Evolutionary conservation across 2,329 filamentous ascomycete species (phyloP), one percentile per base, ranked within the genome.

Genomic region (Aspergillus sojae): DNA sequence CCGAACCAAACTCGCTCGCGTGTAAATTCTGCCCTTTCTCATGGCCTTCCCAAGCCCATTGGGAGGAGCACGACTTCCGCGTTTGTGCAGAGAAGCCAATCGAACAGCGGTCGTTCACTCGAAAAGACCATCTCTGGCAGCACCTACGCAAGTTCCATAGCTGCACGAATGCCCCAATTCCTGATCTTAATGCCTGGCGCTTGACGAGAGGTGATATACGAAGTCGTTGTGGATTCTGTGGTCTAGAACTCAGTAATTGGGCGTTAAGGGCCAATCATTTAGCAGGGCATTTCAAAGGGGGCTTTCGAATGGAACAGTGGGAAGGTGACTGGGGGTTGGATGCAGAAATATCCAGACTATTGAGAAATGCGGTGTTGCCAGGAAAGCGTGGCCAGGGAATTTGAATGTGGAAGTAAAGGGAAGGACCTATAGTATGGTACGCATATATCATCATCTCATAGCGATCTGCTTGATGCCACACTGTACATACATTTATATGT

Each of bases 81-180:
- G 75, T 79, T 19, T 87, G 85, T 67, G 81, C 82, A 46, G 79
- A 81, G 45, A 85, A 85, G 46, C 80, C 83, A 10, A 72, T 82
- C 0, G 77, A 56, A 77, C 83, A 52, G 52, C 80, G 86, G 10
- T 87, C 85, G 0, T 87, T 87, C 70, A 84, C 82, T 64, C 79
- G 85, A 11, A 86, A 86, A 71, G 85, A 87, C 65, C 84, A 87
- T 67, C 74, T 87, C 1, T 80, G 84, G 65, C 85, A 87, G 67
- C 85, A 87, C 71, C 71, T 87, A 26, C 81, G 84, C 71, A 86
- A 69, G 80, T 86, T 81, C 80, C 86, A 77, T 62, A 77, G 77
- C 36, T 85, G 83, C 66, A 83, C 82, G 30, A 82, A 84, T 73
- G 75, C 70, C 2, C 79, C 80, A 11, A 77, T 79, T 43, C 77